A percentile compares a stretch with the other conserved stretches of the same genome.
Evolutionary conservation across 257 asterid species (phyloP).

Genomic region (Fraxinus quadrangulata): DNA sequence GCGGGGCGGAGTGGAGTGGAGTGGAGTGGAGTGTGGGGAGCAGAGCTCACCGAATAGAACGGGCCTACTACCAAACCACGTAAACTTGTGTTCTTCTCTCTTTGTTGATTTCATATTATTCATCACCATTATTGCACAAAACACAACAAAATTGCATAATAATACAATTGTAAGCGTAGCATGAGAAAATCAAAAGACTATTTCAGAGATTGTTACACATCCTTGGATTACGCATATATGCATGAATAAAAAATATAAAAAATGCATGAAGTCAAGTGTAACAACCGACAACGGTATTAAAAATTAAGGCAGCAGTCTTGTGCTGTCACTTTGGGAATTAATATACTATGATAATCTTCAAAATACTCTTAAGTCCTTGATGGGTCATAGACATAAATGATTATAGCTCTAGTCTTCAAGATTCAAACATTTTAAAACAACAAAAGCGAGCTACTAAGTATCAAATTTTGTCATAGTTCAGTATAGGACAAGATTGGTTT

Average conservation of each 20-base stretch:
- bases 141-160: no score
- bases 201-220: no score
- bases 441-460: not conserved
- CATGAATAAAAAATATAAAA: not conserved
- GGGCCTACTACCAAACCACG: no score
- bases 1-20: no score
- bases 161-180: no score
- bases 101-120: no score
- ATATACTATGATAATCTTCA: not conserved
- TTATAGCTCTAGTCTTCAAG: not conserved
- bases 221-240: no score
- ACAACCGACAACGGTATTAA: not conserved
- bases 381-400: not conserved
- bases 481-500: not conserved
- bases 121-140: no score
- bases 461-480: not conserved
- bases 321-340: not conserved
- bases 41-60: accelerated
- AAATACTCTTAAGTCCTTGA: not conserved
- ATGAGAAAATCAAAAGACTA: no score
- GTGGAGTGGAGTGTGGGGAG: no score
- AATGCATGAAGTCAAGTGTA: not conserved
- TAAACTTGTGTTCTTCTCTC: no score
- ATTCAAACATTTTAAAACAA: not conserved
- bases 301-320: not conserved